Base-by-base conservation (phyloP, 2,329 filamentous ascomycete species). In the Phyllosticta citribraziliensis region DNA sequence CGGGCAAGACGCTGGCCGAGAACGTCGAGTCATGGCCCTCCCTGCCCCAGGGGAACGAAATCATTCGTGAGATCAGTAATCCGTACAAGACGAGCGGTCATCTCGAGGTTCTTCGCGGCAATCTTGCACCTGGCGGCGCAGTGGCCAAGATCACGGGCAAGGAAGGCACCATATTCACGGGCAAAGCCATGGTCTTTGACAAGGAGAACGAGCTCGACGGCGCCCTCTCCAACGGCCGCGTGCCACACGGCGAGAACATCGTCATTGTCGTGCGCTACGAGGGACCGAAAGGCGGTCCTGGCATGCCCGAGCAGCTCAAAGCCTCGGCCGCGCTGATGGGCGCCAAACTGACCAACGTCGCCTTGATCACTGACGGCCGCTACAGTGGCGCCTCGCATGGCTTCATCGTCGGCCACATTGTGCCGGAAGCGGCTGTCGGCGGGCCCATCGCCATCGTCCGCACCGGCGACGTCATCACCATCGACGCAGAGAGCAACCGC, bases 101-200 rank as follows among this genome's bases (percentile, higher is more conserved):
- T 73, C 82, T 97, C 63, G 91, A 93, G 73, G 89, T 97, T 63
- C 82, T 97, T 3, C 83, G 84, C 63, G 93, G 93, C 20, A 96
- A 96, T 72, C 82, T 97, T 33, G 90, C 92, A 2, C 93, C 93
- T 1, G 88, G 86, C 11, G 93, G 93, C 35, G 89, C 92, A 0
- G 92, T 97, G 1, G 92, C 91, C 63, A 97, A 97, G 75, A 97
- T 97, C 74, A 97, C 93, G 0, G 93, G 93, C 40, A 97, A 97
- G 73, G 93, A 97, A 74, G 93, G 93, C 2, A 81, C 91, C 6
- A 79, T 76, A 12, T 97, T 97, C 74, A 87, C 81, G 0, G 93
- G 93, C 56, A 85, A 84, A 65, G 93, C 91, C 0, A 82, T 86
- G 20, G 89, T 95, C 54, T 97, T 94, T 73, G 80, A 97, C 75